These are phyloP conservation scores for Bacidia rubella DNA, from an alignment of 495 filamentous ascomycete species.

Conservation along the genomic window DNA sequence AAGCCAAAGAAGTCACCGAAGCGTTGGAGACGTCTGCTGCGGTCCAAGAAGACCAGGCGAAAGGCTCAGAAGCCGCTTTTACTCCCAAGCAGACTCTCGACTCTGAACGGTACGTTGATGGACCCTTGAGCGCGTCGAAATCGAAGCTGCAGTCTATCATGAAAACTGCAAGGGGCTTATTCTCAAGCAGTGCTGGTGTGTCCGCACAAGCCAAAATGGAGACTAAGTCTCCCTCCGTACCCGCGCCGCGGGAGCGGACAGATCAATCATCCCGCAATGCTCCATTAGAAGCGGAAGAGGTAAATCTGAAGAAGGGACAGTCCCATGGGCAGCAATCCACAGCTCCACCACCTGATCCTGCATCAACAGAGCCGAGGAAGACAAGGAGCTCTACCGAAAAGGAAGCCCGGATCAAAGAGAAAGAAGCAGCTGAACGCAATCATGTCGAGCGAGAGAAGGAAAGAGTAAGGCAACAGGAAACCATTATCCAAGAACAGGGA, in stretches of 20 bases:
- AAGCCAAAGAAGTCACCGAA: no score
- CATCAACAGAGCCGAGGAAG: constrained; percentile 38
- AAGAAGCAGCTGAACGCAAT: constrained; percentile 45
- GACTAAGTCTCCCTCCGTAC: constrained; percentile 25
- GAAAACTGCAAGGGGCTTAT: constrained; percentile 69
- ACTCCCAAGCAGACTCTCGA: background rate
- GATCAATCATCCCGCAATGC: background rate
- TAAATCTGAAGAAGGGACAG: background rate
- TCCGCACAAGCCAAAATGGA: constrained; percentile 65
- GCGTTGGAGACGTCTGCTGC: no score
- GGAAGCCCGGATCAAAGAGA: constrained; percentile 49
- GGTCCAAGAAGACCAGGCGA: no score
- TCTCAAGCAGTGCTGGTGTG: constrained; percentile 64
- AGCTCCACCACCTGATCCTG: constrained; percentile 5
- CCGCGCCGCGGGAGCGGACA: constrained; percentile 2
- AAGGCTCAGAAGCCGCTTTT: background rate
- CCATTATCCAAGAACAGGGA: constrained; percentile 32
- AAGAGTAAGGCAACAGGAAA: constrained; percentile 53
- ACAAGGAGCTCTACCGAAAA: constrained; percentile 65
- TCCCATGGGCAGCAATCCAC: background rate
- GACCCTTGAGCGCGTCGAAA: constrained; percentile 76
- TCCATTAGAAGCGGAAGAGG: background rate
- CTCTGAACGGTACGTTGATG: constrained; percentile 48
- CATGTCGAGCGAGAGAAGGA: constrained; percentile 43
- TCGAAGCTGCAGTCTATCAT: constrained; percentile 76